Percentiles rank a stretch among this genome's conserved stretches.
These are phyloP conservation scores for Pleomassaria siparia DNA, from an alignment of 2,329 filamentous ascomycete genomes.

Conservation along the genomic window DNA sequence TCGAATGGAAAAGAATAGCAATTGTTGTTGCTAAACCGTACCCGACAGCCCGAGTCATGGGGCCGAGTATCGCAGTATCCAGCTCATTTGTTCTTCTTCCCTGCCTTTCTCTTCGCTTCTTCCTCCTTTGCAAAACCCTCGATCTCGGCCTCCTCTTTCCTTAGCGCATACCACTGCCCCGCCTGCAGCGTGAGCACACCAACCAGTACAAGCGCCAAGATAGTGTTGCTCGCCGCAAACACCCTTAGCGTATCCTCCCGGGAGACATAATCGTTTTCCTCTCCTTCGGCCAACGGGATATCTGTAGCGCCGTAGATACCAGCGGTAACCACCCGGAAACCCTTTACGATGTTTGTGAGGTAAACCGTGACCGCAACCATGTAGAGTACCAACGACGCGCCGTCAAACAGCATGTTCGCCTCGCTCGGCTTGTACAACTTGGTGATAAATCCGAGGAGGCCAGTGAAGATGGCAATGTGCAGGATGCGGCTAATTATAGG, in stretches of 20 bases:
- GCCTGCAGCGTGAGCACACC: constrained; percentile 92
- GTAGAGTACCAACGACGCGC: constrained; percentile 70
- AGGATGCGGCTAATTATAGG: constrained; percentile 91
- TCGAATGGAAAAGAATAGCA: not conserved
- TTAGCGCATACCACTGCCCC: constrained; percentile 97
- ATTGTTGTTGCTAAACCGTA: not conserved
- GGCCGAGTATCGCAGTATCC: not conserved
- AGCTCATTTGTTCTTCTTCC: constrained; percentile 39
- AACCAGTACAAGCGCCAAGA: constrained; percentile 86
- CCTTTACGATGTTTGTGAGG: constrained; percentile 94
- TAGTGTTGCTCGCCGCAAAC: constrained; percentile 91
- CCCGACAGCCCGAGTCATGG: not conserved
- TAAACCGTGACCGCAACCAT: constrained; percentile 91
- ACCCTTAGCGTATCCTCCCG: constrained; percentile 90
- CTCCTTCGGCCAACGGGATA: constrained; percentile 35
- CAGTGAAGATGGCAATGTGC: constrained; percentile 87
- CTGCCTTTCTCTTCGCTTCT: constrained; percentile 50
- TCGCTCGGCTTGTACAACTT: constrained; percentile 95
- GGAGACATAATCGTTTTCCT: constrained; percentile 67
- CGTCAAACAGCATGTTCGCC: constrained; percentile 93
- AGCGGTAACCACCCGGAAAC: constrained; percentile 77
- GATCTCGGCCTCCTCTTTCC: constrained; percentile 82
- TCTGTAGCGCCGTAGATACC: constrained; percentile 63
- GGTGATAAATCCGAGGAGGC: constrained; percentile 82
- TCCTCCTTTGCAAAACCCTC: constrained; percentile 62